Evolutionary conservation across 2,329 filamentous ascomycete species (phyloP).

Genomic region (Trichoderma guizhouense): DNA sequence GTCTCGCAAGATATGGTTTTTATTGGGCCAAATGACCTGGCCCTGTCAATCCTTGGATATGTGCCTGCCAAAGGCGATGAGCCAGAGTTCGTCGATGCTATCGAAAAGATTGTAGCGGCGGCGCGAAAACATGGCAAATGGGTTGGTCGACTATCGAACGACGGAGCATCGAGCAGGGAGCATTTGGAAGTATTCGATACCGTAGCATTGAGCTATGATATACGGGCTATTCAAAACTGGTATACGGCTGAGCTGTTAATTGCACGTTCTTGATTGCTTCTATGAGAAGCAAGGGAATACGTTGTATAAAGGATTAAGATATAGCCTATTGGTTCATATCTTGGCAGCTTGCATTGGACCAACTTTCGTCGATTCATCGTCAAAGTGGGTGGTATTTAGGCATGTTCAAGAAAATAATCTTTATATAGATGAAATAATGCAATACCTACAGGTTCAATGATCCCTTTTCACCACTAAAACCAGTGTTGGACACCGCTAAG

Average conservation of each 20-base stretch:
- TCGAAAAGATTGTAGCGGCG: neutral
- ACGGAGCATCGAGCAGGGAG: neutral
- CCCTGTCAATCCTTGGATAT: neutral
- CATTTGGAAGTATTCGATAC: neutral
- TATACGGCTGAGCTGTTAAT: neutral
- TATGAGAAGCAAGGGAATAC: neutral
- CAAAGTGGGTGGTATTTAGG: too few relatives aligned
- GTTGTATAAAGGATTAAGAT: too few relatives aligned
- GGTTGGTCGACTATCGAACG: neutral
- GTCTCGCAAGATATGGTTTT: neutral
- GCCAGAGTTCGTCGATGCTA: neutral
- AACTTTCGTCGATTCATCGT: too few relatives aligned
- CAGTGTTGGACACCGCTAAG: too few relatives aligned
- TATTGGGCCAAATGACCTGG: neutral
- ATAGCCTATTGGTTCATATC: too few relatives aligned
- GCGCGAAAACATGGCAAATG: neutral
- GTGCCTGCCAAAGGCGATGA: neutral
- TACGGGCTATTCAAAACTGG: neutral
- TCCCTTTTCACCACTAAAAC: too few relatives aligned
- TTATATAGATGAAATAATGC: too few relatives aligned
- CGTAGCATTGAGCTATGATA: neutral
- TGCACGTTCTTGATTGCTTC: neutral
- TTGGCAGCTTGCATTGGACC: too few relatives aligned
- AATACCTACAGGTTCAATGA: too few relatives aligned
- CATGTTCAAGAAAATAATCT: too few relatives aligned